phyloP scores from a whole-genome alignment of 306 rosid genomes.

The Sophora flavescens region DNA sequence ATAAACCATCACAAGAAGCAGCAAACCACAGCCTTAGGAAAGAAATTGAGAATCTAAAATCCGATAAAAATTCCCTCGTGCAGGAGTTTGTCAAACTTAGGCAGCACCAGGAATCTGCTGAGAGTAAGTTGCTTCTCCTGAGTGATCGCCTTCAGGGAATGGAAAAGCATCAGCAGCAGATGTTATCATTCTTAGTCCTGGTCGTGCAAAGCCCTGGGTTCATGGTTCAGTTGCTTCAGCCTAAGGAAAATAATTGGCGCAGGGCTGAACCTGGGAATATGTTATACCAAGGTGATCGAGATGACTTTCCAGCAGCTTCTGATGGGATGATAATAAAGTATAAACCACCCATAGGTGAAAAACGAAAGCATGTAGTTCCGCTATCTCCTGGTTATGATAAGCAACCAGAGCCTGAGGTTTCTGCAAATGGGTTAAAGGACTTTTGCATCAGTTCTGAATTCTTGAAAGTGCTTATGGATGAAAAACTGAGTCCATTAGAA shows the following conservation, averaged over 20 bases:
- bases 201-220: slow-evolving; percentile 91
- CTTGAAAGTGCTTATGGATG: slow-evolving; percentile 84
- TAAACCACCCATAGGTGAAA: slow-evolving; percentile 63
- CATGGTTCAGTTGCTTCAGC: slow-evolving; percentile 79
- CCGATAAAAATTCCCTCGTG: slow-evolving; percentile 65
- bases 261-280: slow-evolving; percentile 62
- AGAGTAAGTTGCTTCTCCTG: slow-evolving; percentile 67
- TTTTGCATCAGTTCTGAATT: slow-evolving; percentile 72
- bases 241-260: slow-evolving; percentile 86
- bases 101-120: slow-evolving; percentile 85
- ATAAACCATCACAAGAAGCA: slow-evolving; percentile 48
- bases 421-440: slow-evolving; percentile 66
- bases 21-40: slow-evolving; percentile 59
- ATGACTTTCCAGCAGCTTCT: slow-evolving; percentile 54
- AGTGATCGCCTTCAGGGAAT: slow-evolving; percentile 79
- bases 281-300: slow-evolving; percentile 55
- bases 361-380: slow-evolving; percentile 48
- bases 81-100: slow-evolving; percentile 86
- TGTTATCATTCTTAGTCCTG: slow-evolving; percentile 94
- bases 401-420: slow-evolving; percentile 55
- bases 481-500: slow-evolving; percentile 65
- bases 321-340: slow-evolving; percentile 75
- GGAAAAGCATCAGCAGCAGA: slow-evolving; percentile 95
- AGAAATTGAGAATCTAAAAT: slow-evolving; percentile 89
- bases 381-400: slow-evolving; percentile 44